Base-by-base conservation (phyloP, 441 rosid genomes). In the Aquilaria agallochum region DNA sequence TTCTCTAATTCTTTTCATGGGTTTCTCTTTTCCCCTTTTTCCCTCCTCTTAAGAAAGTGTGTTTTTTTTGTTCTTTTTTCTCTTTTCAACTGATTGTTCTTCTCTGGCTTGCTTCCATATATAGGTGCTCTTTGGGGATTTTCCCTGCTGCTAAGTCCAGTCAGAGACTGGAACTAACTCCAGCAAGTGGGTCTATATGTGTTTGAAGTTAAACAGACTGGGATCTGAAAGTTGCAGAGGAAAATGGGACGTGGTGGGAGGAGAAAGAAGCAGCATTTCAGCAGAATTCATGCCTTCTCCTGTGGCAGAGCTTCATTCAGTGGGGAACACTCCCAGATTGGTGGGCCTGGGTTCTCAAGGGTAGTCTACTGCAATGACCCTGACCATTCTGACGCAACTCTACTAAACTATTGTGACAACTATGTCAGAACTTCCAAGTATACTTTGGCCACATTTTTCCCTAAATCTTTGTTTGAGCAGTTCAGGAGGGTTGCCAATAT, bases 291-390 rank as follows among this genome's bases (percentile, higher is more conserved):
- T 74, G 78, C 94, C 40, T 86, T 82, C 62, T 60, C 79, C 33
- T 75, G 90, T 66, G 96, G 98, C 45, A 84, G 72, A 68, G 83
- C 92, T 11, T 88, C 82, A 7, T 89, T 81, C 71, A 69, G 70
- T 67, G 91, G 76, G 5, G 99, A 92, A 0, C 97, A 86, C 66
- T 83, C 96, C 9, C 71, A 81, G 40, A 86, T 95, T n/a, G 99
- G 98, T 31, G 97, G 97, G 47, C 97, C 95, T 10, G 99, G 99
- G 1, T 95, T 90, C 74, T 92, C 99, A 0, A 82, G 99, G 55
- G 77, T 90, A 13, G 95, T 88, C 0, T 76, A 78, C 58, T 90
- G 96, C 71, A 95, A 95, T 66, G 97, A 95, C 11, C 87, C 96
- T 15, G 82, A 82, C 51, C 56, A 80, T 62, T 74, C 81, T 59